Conservation (phyloP, 768 basidiomycete species). For the Lactifluus rugatus region DNA sequence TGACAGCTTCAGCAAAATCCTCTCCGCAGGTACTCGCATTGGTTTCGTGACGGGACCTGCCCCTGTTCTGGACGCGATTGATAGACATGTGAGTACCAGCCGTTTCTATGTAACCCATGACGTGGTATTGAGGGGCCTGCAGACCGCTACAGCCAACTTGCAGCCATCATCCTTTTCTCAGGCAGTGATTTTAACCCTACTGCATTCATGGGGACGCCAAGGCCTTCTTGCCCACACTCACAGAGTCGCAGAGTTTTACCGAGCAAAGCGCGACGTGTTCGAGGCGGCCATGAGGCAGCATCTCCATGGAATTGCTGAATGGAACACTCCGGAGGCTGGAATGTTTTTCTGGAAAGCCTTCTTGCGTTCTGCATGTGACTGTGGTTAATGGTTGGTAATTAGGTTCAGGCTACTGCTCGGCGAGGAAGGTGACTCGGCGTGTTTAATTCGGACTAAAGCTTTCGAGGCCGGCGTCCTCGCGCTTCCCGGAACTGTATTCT, state of each 20-base stretch:
- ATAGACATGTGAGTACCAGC: conserved; percentile 48
- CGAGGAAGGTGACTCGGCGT: conserved; percentile 47
- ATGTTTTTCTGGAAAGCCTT: conserved; percentile 78
- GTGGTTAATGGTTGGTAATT: background rate
- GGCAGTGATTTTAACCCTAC: conserved; percentile 46
- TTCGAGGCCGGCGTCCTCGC: conserved; percentile 80
- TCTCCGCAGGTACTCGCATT: conserved; percentile 67
- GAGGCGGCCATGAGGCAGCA: conserved; percentile 66
- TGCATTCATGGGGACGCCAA: conserved; percentile 65
- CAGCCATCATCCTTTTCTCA: conserved; percentile 59
- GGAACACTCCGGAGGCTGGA: conserved; percentile 62
- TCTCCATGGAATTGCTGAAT: conserved; percentile 68
- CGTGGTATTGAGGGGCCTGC: background rate
- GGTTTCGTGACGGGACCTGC: conserved; percentile 76
- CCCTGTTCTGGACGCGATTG: conserved; percentile 55
- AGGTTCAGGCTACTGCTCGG: conserved; percentile 67
- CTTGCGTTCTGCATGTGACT: background rate
- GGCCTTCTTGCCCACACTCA: conserved; percentile 63
- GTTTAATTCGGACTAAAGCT: conserved; percentile 63
- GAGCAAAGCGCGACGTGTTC: conserved; percentile 65
- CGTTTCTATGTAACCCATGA: background rate
- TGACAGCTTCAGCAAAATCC: conserved; percentile 82
- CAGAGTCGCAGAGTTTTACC: conserved; percentile 65
- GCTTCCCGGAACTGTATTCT: conserved; percentile 76
- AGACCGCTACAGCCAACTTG: conserved; percentile 61